Evolutionary conservation across 768 basidiomycete species (phyloP), one percentile per base, ranked within the genome.

Genomic region (Nidularia pulvinata): DNA sequence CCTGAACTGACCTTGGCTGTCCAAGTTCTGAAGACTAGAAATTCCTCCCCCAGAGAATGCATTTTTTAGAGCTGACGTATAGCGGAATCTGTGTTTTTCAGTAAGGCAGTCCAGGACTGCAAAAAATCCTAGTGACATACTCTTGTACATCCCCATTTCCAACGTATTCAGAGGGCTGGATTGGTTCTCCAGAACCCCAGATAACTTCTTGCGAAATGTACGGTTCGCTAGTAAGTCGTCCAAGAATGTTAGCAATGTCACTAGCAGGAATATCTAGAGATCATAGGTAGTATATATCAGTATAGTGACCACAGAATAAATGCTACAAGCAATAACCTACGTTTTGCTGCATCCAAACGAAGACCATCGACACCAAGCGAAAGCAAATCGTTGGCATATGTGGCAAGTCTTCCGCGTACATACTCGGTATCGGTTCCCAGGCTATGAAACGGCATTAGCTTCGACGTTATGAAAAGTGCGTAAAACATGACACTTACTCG

Each of bases 131-230:
- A 22, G 13, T 2, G 2, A 63, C 69, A 42, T 37, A 78, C 85
- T 88, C 86, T 69, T 88, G 84, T 2, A 86, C 85, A 59, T 86
- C 83, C 9, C 83, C 81, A 55, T 76, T 86, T 0, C 60, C 61
- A 6, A 69, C 69, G 60, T 88, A 89, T 59, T 86, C 76, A 1
- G 75, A 75, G 0, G 86, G 86, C 45, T 78, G 77, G 11, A 81
- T 65, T 2, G 82, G 74, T 54, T 86, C 77, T 0, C 82, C 83
- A 0, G 66, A 47, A 10, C 78, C 77, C 33, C 70, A 84, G n/a
- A 77, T 76, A 25, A 78, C 77, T 61, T 88, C 88, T 61, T 88
- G 88, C 0, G 85, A 84, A 42, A 88, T 78, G 59, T 88, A 88
- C 0, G 79, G 78, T 4, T 34, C 61, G 2, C 55, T 54, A 1